phyloP scores from a whole-genome alignment of 352 stramenopile genomes.

The Globisporangium paddicum region DNA sequence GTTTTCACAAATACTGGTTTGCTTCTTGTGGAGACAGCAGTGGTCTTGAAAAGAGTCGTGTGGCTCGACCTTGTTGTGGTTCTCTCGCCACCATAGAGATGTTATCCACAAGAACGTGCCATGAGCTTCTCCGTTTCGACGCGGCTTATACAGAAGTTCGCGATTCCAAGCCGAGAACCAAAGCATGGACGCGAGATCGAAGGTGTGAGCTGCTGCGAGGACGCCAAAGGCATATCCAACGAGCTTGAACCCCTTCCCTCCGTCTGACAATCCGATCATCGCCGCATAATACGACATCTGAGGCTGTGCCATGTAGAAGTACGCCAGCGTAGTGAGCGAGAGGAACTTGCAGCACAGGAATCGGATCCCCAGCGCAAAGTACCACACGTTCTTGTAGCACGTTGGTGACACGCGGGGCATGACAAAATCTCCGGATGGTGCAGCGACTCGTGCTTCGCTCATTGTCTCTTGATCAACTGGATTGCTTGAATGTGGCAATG shows the following conservation, averaged over 20 bases:
- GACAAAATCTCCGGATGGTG: neutral
- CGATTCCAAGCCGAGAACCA: slow-evolving; percentile 1
- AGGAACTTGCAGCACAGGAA: too few species aligned
- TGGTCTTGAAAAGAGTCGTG: neutral
- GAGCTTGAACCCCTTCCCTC: too few species aligned
- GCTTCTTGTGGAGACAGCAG: slow-evolving; percentile 4
- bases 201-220: too few species aligned
- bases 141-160: neutral
- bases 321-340: too few species aligned
- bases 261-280: too few species aligned
- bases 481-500: neutral
- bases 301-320: too few species aligned
- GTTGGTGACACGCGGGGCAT: neutral
- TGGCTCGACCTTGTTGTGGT: slow-evolving; percentile 1
- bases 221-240: too few species aligned
- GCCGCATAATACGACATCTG: too few species aligned
- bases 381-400: too few species aligned
- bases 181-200: too few species aligned
- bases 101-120: neutral
- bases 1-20: neutral
- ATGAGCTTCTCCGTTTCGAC: neutral
- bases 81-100: neutral
- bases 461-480: too few species aligned
- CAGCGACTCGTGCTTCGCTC: neutral
- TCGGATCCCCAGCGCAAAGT: too few species aligned